A percentile compares a stretch with the other conserved stretches of the same genome.
phyloP scores from a whole-genome alignment of 768 basidiomycete species.

The Termitomyces sp. region DNA sequence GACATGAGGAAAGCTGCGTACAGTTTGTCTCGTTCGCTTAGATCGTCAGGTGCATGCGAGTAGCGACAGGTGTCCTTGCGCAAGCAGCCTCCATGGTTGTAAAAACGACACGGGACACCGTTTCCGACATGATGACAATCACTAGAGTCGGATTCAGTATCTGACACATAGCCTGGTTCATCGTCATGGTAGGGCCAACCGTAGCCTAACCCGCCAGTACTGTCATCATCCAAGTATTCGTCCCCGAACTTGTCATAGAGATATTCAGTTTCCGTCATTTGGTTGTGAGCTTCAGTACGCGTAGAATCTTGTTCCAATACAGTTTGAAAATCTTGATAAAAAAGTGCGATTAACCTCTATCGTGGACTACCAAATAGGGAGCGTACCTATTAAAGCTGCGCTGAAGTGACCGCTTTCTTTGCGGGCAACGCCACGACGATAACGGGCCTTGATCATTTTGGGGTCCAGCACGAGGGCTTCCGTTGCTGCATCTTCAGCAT shows the following conservation, averaged over 20 bases:
- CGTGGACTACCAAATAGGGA: not conserved
- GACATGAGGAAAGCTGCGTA: slow-evolving; percentile 18
- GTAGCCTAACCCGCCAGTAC: slow-evolving; percentile 1
- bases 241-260: slow-evolving; percentile 10
- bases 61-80: slow-evolving; percentile 35
- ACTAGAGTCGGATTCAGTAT: slow-evolving; percentile 43
- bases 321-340: slow-evolving; percentile 20
- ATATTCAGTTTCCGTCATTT: slow-evolving; percentile 9
- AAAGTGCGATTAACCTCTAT: not conserved
- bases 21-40: slow-evolving; percentile 46
- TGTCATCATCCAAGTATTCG: not conserved
- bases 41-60: slow-evolving; percentile 47
- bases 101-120: slow-evolving; percentile 43
- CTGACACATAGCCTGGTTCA: slow-evolving; percentile 21
- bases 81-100: slow-evolving; percentile 44
- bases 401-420: slow-evolving; percentile 20
- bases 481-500: slow-evolving; percentile 33
- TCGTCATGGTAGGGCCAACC: slow-evolving; percentile 21
- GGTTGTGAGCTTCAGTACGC: slow-evolving; percentile 13
- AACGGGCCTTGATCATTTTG: slow-evolving; percentile 30
- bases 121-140: slow-evolving; percentile 47
- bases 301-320: slow-evolving; percentile 21
- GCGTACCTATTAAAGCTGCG: slow-evolving; percentile 24
- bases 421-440: slow-evolving; percentile 33
- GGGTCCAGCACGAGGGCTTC: slow-evolving; percentile 31